phyloP scores from a whole-genome alignment of 352 stramenopile species.

The Phytophthora pinifolia region DNA sequence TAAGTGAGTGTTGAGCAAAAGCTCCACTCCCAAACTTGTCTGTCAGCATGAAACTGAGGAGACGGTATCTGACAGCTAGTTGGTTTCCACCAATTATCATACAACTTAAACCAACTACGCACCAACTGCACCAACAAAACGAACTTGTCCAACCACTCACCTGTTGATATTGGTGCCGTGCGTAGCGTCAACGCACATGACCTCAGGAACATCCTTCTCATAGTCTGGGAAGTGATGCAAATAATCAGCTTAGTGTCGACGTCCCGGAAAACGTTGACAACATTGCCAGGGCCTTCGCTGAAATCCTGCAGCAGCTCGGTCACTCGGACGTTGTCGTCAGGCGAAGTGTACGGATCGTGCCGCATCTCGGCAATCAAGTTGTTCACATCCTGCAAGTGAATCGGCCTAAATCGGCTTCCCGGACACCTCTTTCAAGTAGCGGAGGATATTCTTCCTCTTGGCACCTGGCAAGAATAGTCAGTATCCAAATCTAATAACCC shows the following conservation, averaged over 20 bases:
- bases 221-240: constrained; percentile 20
- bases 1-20: constrained; percentile 7
- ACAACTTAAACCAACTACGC: neutral
- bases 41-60: neutral
- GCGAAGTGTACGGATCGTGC: neutral
- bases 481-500: too few relatives aligned
- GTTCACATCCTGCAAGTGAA: constrained; percentile 15
- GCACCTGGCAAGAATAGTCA: too few relatives aligned
- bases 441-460: constrained; percentile 6
- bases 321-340: constrained; percentile 11
- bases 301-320: constrained; percentile 6
- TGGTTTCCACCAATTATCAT: too few relatives aligned
- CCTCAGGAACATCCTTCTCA: constrained; percentile 12
- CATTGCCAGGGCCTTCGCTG: constrained; percentile 10
- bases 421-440: constrained; percentile 8
- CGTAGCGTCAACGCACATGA: constrained; percentile 7
- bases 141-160: constrained; percentile 1
- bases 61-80: neutral
- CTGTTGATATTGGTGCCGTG: constrained; percentile 17
- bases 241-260: neutral
- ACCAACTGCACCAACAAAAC: neutral
- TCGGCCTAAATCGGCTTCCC: constrained; percentile 10
- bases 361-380: constrained; percentile 19
- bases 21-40: neutral
- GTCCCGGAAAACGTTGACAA: constrained; percentile 13